Base-by-base conservation (phyloP, 2,329 filamentous ascomycete species). In the Exophiala xenobiotica region DNA sequence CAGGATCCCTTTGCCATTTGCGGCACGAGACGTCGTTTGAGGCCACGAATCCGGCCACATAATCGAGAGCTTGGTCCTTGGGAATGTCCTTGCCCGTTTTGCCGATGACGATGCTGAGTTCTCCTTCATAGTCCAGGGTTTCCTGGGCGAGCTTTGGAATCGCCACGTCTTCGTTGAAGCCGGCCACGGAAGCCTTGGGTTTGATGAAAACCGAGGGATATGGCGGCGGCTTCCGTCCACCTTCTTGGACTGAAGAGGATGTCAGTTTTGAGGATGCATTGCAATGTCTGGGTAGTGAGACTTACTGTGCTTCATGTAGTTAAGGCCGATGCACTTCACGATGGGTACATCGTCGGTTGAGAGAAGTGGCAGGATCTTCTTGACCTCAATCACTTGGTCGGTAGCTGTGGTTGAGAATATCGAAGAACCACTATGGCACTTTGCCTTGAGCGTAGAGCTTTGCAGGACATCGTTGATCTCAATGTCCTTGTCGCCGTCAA, bases 1-100 rank as follows among this genome's bases (percentile, higher is more conserved):
- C 64, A 0, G 76, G 73, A 18, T 80, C 74, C 3, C 75, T 66
- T 56, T 83, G 80, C 26, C 75, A 66, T 54, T 79, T 78, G 0
- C 80, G 73, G 0, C 73, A 71, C 0, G 76, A 78, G 1, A 83
- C 68, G 57, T 83, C 80, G 57, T 83, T 83, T 24, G 77, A 77
- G 27, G 65, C 67, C 0, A 76, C 75, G 61, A 80, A 83, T 6
- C 73, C 80, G 1, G 74, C 75, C 6, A 83, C 69, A 56, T 80
- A 80, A 0, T 67, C 62, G 11, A 74, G 66, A 0, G 78, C 78
- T 0, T 77, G 64, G 0, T 67, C 64, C 35, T 68, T 61, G 1
- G 68, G 53, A 0, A 82, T 72, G 48, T 81, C 67, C 53, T 79
- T 79, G 16, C 74, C 78, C 8, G 74, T 70, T 35, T 73, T 74